Base-by-base conservation (phyloP, 495 filamentous ascomycete species). In the Lasiosphaeria miniovina region DNA sequence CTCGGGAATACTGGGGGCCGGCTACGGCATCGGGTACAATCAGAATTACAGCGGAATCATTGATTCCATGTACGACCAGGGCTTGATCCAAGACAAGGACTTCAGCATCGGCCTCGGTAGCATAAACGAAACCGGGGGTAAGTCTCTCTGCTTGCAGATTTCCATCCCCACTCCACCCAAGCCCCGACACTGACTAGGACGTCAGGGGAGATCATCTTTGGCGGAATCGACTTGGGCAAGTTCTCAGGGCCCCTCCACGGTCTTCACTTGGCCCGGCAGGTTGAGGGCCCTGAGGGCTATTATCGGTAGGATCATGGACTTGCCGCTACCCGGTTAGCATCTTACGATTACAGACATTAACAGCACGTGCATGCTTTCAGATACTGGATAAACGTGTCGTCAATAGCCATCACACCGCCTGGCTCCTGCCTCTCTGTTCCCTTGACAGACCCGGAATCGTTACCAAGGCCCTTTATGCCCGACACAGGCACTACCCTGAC, bases 401-500 rank as follows among this genome's bases (percentile, higher is more conserved):
- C 67, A 0, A 61, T 90, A 11, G 69, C 80, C 34, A 55, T 80
- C 7, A 78, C 79, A 32, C 73, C 73, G 46, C 71, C 73, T 17
- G 73, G 65, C 11, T 73, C 76, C 1, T 70, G 67, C 57, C 9
- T 49, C 17, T 67, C 68, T 8, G 74, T 73, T 36, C 77, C 79
- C 55, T 71, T 77, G 31, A 80, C 77, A 40, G 60, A 81, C 36
- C 65, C 68, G 9, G 59, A 81, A 15, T 24, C 24, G 24, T 66
- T 63, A 17, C 36, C 59, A 8, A 61, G 62, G 9, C 82, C 84
- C 0, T 89, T 88, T 11, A 73, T 96, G 0, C 83, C 96, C 24
- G 93, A 97, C 65, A 91, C 90, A 7, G 93, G 93, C 54, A 90
- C 85, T 55, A 89, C 86, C 6, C 74, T 82, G 52, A 89, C 86